Evolutionary conservation across 148 eudicot genomes (phyloP).

Genomic region (Heliamphora exappendiculata): DNA sequence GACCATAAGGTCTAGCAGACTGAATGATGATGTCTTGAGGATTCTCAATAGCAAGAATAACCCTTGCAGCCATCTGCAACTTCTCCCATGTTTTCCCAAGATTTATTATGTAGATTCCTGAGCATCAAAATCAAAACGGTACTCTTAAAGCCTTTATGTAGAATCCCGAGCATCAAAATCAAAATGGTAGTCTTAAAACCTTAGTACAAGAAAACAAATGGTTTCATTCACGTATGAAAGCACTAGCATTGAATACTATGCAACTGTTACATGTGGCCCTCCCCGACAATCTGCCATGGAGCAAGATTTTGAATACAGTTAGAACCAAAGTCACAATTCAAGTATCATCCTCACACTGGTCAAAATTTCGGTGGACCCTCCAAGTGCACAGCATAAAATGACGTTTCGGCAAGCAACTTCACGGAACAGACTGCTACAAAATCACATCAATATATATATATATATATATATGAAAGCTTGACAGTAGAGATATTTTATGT

Average conservation of each 20-base stretch:
- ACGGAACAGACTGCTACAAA: too few relatives aligned
- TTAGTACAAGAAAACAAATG: neutral
- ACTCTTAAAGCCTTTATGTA: neutral
- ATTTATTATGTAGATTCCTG: constrained; percentile 10
- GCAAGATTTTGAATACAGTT: too few relatives aligned
- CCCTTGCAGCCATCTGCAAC: constrained; percentile 7
- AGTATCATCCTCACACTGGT: too few relatives aligned
- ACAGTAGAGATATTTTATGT: neutral
- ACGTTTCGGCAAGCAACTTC: too few relatives aligned
- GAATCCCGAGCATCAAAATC: neutral
- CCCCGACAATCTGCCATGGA: too few relatives aligned
- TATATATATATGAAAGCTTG: neutral
- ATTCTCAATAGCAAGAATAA: constrained; percentile 12
- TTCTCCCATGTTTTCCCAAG: constrained; percentile 15
- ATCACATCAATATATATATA: too few relatives aligned
- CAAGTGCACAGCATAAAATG: too few relatives aligned
- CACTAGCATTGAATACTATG: neutral
- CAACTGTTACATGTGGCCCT: too few relatives aligned
- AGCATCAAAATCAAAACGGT: too few relatives aligned
- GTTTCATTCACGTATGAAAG: too few relatives aligned
- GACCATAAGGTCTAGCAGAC: constrained; percentile 7
- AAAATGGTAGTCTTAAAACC: neutral
- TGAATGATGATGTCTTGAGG: constrained; percentile 8
- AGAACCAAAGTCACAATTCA: too few relatives aligned
- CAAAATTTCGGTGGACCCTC: too few relatives aligned